Conservation (phyloP, 257 asterid species). For the Capsicum pubescens region DNA sequence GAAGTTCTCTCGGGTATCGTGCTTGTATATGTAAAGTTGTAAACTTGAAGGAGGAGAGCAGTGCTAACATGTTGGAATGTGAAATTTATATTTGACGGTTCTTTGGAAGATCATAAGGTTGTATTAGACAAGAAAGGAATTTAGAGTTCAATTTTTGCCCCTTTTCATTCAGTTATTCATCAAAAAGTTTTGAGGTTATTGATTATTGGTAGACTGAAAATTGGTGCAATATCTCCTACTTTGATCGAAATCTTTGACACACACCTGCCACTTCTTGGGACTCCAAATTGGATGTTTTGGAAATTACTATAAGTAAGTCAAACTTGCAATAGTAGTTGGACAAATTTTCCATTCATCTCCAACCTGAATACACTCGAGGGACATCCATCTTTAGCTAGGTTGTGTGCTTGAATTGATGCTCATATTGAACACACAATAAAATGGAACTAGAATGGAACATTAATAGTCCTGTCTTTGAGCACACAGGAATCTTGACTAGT, state of each 20-base stretch:
- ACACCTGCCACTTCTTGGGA: background rate
- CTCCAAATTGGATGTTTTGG: background rate
- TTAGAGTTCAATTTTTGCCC: background rate
- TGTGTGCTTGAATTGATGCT: conserved; percentile 12
- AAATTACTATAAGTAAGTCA: background rate
- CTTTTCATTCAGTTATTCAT: background rate
- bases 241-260: background rate
- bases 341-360: background rate
- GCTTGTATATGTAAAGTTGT: background rate
- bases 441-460: background rate
- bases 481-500: background rate
- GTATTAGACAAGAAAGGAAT: background rate
- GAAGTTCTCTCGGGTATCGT: background rate
- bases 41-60: background rate
- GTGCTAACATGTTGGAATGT: background rate
- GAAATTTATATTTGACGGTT: background rate
- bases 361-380: background rate
- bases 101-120: background rate
- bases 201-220: background rate
- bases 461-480: background rate
- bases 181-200: background rate
- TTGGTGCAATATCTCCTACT: background rate
- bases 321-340: background rate
- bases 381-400: background rate
- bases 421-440: background rate